phyloP scores from a whole-genome alignment of 2,329 filamentous ascomycete species.

The Chalara sp. region DNA sequence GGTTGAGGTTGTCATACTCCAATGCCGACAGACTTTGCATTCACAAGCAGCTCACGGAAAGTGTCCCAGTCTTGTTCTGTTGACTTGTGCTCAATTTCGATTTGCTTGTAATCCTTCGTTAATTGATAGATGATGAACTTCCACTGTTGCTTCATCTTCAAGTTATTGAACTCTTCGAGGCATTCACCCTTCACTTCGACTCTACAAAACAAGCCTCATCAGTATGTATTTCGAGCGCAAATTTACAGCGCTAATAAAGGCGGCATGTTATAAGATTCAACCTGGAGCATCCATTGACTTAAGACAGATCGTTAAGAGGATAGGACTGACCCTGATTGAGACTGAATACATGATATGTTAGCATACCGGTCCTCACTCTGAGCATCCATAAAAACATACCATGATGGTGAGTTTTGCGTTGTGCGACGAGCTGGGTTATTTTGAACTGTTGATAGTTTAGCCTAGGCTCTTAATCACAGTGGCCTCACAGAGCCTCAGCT shows the following conservation, averaged over 20 bases:
- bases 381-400: slow-evolving; percentile 3
- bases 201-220: slow-evolving; percentile 37
- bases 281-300: no score
- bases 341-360: slow-evolving; percentile 34
- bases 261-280: no score
- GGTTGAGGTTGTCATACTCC: no score
- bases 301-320: slow-evolving; percentile 15
- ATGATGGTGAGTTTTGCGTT: slow-evolving; percentile 1
- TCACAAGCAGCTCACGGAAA: slow-evolving; percentile 72
- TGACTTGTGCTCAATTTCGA: slow-evolving; percentile 71
- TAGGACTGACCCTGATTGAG: slow-evolving; percentile 60
- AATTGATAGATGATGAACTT: slow-evolving; percentile 90
- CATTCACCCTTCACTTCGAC: slow-evolving; percentile 67
- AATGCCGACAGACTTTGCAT: slow-evolving; percentile 54
- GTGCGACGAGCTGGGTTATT: slow-evolving; percentile 12
- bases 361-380: slow-evolving; percentile 1
- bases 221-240: neutral
- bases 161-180: slow-evolving; percentile 66
- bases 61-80: slow-evolving; percentile 59
- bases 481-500: no score
- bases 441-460: slow-evolving; percentile 5
- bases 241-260: no score
- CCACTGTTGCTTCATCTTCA: slow-evolving; percentile 75
- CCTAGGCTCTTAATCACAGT: no score
- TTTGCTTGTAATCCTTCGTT: slow-evolving; percentile 74